Evolutionary conservation across 495 filamentous ascomycete species (phyloP).

Genomic region (Viridothelium virens): DNA sequence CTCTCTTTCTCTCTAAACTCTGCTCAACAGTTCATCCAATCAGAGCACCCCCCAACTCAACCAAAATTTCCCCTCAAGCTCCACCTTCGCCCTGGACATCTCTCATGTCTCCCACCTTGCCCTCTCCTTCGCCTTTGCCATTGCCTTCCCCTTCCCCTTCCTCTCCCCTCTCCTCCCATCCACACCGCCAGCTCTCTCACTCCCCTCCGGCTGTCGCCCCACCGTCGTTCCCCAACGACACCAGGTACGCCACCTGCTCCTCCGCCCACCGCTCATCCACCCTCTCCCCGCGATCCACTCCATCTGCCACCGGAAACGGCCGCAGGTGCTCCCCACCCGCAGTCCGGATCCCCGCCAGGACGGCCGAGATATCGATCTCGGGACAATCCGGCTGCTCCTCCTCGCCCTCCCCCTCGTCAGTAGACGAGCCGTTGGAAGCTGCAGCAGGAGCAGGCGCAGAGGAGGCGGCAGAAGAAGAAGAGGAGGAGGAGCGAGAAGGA

Average conservation of each 20-base stretch:
- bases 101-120: background rate
- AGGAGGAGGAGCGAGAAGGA: background rate
- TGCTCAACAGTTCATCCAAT: background rate
- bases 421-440: background rate
- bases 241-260: background rate
- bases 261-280: background rate
- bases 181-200: constrained; percentile 10
- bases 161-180: constrained; percentile 18
- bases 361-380: background rate
- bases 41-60: background rate
- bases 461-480: background rate
- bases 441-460: background rate
- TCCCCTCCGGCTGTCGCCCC: constrained; percentile 3
- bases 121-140: background rate
- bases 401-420: no score
- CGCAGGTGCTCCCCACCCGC: background rate
- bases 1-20: background rate
- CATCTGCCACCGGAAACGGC: background rate
- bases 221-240: background rate
- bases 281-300: no score
- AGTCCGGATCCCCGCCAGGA: background rate
- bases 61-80: background rate
- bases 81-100: background rate
- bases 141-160: background rate
- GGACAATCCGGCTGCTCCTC: no score